A percentile compares a stretch with the other conserved stretches of the same genome.
phyloP scores from a whole-genome alignment of 208 protist genomes.

The Wallacemonas sp. region DNA sequence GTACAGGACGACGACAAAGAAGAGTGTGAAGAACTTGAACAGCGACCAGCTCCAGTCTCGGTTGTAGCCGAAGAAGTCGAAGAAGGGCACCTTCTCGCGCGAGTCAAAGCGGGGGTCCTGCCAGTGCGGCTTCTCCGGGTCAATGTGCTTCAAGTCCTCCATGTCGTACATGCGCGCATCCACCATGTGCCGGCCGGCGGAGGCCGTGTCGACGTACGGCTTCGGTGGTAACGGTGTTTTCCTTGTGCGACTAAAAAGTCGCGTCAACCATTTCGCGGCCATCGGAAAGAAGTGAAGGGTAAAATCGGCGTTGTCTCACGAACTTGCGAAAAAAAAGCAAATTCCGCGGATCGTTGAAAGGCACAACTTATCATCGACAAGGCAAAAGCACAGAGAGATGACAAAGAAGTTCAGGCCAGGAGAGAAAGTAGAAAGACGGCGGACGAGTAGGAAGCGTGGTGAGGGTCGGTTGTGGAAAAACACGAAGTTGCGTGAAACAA shows the following conservation, averaged over 20 bases:
- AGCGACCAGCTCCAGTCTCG: slow-evolving; percentile 90
- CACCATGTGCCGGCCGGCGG: slow-evolving; percentile 61
- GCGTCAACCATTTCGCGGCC: slow-evolving; percentile 75
- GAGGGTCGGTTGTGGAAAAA: no score
- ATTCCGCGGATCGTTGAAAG: no score
- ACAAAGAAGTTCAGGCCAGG: no score
- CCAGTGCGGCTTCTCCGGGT: slow-evolving; percentile 90
- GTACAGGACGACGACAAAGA: slow-evolving; percentile 68
- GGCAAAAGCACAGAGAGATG: no score
- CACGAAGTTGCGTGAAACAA: no score
- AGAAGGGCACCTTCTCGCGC: slow-evolving; percentile 74
- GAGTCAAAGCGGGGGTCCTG: slow-evolving; percentile 83
- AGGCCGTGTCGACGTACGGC: slow-evolving; percentile 83
- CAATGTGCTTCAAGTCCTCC: slow-evolving; percentile 70
- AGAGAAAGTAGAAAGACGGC: no score
- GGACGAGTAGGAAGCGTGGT: no score
- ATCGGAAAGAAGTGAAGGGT: neutral
- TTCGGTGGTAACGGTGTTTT: slow-evolving; percentile 85
- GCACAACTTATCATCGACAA: no score
- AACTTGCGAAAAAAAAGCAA: no score
- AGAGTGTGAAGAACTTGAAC: slow-evolving; percentile 63
- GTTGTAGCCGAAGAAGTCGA: slow-evolving; percentile 90
- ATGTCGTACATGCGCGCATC: slow-evolving; percentile 69
- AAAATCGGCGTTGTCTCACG: no score
- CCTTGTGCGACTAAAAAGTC: slow-evolving; percentile 36